Conservation (phyloP, 2,329 filamentous ascomycete genomes). For the Talaromyces sp. region DNA sequence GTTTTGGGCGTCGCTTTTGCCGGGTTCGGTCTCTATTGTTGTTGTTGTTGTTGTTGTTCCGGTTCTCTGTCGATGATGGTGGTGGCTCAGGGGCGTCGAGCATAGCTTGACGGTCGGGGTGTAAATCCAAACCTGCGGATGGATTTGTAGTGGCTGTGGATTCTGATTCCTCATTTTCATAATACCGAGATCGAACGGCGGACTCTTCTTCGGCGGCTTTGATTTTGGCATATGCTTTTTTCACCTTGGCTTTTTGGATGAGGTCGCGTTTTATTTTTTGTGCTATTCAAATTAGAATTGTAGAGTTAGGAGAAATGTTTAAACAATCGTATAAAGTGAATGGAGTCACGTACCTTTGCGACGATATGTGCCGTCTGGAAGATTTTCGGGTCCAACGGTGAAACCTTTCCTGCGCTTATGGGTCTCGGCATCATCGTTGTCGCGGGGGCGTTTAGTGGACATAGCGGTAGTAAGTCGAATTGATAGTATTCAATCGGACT, state of each 20-base stretch:
- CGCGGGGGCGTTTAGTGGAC: slow-evolving; percentile 55
- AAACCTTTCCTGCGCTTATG: slow-evolving; percentile 65
- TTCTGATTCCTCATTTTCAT: slow-evolving; percentile 17
- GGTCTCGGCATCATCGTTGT: slow-evolving; percentile 45
- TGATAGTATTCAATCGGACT: too few species aligned
- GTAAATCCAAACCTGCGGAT: slow-evolving; percentile 47
- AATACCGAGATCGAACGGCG: slow-evolving; percentile 30
- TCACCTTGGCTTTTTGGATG: slow-evolving; percentile 88
- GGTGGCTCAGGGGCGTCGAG: slow-evolving; percentile 39
- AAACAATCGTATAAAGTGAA: too few species aligned
- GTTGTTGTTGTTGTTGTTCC: slow-evolving; percentile 18
- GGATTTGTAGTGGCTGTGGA: slow-evolving; percentile 16
- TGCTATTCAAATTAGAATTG: slow-evolving; percentile 50
- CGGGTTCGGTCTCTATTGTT: slow-evolving; percentile 24
- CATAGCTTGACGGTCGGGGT: slow-evolving; percentile 58
- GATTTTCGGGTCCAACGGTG: slow-evolving; percentile 77
- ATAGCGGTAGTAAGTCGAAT: slow-evolving; percentile 34
- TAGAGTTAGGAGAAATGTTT: too few species aligned
- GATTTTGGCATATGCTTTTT: slow-evolving; percentile 86
- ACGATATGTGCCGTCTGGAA: slow-evolving; percentile 82
- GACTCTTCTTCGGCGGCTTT: slow-evolving; percentile 56
- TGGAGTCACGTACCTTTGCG: slow-evolving; percentile 75
- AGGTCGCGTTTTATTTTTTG: slow-evolving; percentile 84
- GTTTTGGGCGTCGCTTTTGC: slow-evolving; percentile 37
- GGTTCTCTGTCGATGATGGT: background rate